Base-by-base conservation (phyloP, 495 filamentous ascomycete genomes). In the Aspergillus biplanus region DNA sequence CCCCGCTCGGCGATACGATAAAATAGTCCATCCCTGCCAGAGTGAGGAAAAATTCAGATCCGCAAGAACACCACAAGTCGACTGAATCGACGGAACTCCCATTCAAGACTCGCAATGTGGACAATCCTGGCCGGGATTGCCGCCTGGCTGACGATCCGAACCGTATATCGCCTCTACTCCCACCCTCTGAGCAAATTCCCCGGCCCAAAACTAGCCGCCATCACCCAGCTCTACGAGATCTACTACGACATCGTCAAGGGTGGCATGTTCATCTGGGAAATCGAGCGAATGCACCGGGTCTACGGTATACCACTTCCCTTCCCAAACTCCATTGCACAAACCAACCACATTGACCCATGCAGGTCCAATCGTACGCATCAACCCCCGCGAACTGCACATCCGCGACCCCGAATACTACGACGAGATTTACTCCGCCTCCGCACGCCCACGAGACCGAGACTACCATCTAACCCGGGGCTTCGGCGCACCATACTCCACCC, bases 331-430 rank as follows among this genome's bases (percentile, higher is more conserved):
- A 27, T 1, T 27, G 21, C 21, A 27, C 2, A 27, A 27, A 27
- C 21, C 21, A 27, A 27, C 21, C 1, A 2, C 1, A 27, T 27
- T 27, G 2, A 27, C 21, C 21, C 1, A 27, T 2, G 2, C 34
- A 83, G 83, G 82, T 0, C 82, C 85, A 1, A 82, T 86, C 52
- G 67, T 86, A n/a, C 78, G 85, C 7, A 73, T 87, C 47, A 80
- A 71, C 32, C 85, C 85, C 0, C 46, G 72, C n/a, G 83, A 87
- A 62, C 58, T 87, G 3, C 80, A 82, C 56, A 70, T 78, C 57
- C 72, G 73, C n/a, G 77, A 80, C 35, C 62, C 72, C 0, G 56
- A 58, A n/a, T 79, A 71, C 31, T 79, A 77, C 57, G 71, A 75
- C 6, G 71, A 75, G n/a, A 70, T 79, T 4, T 76, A 75, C 16